Evolutionary conservation across 2,329 filamentous ascomycete genomes (phyloP).

Genomic region (Aspergillus fijiensis): DNA sequence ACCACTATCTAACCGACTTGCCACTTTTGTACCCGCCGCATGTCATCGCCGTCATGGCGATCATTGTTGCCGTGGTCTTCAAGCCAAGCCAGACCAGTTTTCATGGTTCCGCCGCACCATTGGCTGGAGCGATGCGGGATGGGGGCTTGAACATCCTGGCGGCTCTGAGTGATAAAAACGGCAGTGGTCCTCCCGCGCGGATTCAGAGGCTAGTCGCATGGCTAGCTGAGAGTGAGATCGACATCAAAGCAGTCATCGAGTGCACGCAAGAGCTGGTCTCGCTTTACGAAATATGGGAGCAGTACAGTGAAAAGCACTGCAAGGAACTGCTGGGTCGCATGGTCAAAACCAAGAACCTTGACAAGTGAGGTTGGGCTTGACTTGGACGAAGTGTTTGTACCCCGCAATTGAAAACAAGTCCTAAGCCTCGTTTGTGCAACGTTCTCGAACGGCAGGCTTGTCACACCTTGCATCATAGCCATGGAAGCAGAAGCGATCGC

Average conservation of each 20-base stretch:
- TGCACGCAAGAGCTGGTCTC: constrained; percentile 89
- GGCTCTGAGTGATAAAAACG: constrained; percentile 33
- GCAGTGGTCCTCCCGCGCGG: constrained; percentile 31
- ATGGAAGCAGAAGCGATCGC: not conserved
- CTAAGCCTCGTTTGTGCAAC: not conserved
- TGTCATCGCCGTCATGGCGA: constrained; percentile 79
- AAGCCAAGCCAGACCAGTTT: constrained; percentile 58
- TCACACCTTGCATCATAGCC: not conserved
- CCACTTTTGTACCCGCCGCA: constrained; percentile 84
- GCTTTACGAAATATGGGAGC: constrained; percentile 75
- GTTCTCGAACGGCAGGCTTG: not conserved
- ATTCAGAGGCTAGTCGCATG: constrained; percentile 72
- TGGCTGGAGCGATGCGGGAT: constrained; percentile 38
- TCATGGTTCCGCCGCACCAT: constrained; percentile 33
- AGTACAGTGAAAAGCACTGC: constrained; percentile 63
- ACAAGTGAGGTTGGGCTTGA: constrained; percentile 45
- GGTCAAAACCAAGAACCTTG: constrained; percentile 59
- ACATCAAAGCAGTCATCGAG: constrained; percentile 81
- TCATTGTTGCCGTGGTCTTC: constrained; percentile 80
- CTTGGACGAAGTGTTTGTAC: not conserved
- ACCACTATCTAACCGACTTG: constrained; percentile 90
- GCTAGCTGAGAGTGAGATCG: constrained; percentile 81
- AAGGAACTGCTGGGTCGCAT: constrained; percentile 64
- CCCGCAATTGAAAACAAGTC: not conserved
- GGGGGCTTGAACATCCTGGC: constrained; percentile 37